phyloP scores from a whole-genome alignment of 108 stramenopile genomes.

The Epithemia pelagica region DNA sequence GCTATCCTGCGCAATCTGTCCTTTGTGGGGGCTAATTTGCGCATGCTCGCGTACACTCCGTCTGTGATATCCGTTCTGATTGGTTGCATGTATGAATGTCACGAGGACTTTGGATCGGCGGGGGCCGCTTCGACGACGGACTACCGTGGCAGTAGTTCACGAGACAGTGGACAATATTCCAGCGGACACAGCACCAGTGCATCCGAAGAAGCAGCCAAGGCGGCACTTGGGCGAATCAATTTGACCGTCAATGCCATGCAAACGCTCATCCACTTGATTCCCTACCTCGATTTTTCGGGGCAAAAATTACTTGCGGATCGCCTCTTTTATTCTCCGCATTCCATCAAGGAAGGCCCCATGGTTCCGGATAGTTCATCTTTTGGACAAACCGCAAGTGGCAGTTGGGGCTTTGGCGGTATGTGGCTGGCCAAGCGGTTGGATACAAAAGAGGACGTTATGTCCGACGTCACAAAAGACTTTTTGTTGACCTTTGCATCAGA shows the following conservation, averaged over 20 bases:
- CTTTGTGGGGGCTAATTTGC: conserved; percentile 65
- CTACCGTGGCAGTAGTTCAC: neutral
- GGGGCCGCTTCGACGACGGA: neutral
- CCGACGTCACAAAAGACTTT: conserved; percentile 21
- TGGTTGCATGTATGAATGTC: conserved; percentile 65
- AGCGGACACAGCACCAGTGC: conserved; percentile 8
- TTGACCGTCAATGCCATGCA: conserved; percentile 53
- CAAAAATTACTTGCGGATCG: conserved; percentile 64
- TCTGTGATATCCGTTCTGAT: conserved; percentile 42
- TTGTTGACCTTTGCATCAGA: conserved; percentile 20
- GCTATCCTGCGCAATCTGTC: conserved; percentile 61
- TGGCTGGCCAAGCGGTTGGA: conserved; percentile 72
- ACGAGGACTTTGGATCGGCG: conserved; percentile 8
- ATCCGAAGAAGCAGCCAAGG: conserved; percentile 23
- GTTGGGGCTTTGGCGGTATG: conserved; percentile 70
- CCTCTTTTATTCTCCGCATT: conserved; percentile 45
- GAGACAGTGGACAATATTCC: conserved; percentile 2
- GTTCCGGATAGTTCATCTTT: conserved; percentile 21
- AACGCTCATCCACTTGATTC: conserved; percentile 55
- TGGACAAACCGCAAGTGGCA: conserved; percentile 33
- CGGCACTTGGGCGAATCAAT: conserved; percentile 10
- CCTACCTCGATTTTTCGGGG: conserved; percentile 66
- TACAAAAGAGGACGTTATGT: conserved; percentile 37
- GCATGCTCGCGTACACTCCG: conserved; percentile 55
- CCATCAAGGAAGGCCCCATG: conserved; percentile 28